phyloP scores from a whole-genome alignment of 176 grass and related monocot genomes.

The Thinopyrum elongatum region DNA sequence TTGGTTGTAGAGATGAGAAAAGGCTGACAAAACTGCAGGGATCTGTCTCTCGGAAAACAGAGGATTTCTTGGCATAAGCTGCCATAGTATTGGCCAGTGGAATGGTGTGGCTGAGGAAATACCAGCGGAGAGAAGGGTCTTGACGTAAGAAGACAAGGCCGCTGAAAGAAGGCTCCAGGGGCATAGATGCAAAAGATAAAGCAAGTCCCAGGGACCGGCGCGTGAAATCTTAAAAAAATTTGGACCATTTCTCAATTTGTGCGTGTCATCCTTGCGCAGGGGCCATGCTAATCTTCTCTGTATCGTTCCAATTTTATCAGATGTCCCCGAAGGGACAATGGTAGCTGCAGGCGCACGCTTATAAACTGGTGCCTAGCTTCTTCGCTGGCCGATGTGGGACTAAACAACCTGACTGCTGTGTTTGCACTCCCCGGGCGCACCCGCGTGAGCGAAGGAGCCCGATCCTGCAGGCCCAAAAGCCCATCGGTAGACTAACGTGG shows the following conservation, averaged over 20 bases:
- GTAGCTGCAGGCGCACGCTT: too few species aligned
- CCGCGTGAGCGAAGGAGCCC: background rate
- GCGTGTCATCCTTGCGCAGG: background rate
- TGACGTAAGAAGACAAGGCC: too few species aligned
- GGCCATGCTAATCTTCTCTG: background rate
- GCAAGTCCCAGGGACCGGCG: accelerated
- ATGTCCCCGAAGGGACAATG: background rate
- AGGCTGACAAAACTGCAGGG: background rate
- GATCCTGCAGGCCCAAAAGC: background rate
- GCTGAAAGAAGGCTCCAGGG: background rate
- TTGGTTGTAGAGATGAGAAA: background rate
- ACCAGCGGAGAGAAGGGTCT: too few species aligned
- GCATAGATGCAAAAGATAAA: background rate
- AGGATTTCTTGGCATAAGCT: background rate
- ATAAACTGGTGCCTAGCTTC: too few species aligned
- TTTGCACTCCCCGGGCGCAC: too few species aligned
- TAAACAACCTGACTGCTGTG: background rate
- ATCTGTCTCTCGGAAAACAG: background rate
- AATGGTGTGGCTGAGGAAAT: too few species aligned
- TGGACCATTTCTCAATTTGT: background rate
- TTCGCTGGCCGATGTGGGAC: background rate
- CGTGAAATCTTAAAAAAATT: background rate
- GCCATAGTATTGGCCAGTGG: too few species aligned
- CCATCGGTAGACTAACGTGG: background rate
- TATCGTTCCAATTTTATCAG: background rate